Base-by-base conservation (phyloP, 75 land plant genomes). In the Azolla pinnata region DNA sequence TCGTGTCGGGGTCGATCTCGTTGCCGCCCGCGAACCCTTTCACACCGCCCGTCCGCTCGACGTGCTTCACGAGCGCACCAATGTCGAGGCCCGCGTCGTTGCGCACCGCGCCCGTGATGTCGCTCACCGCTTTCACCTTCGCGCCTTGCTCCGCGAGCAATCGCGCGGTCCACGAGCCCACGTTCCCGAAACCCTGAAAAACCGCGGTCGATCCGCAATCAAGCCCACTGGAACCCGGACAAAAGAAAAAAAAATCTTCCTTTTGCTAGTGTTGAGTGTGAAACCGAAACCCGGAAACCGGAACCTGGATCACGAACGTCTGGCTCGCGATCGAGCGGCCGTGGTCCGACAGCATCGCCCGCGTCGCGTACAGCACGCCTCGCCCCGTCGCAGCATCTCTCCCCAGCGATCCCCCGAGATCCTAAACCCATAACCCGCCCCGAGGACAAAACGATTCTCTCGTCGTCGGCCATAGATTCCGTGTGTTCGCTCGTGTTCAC, bases 101-200 rank as follows among this genome's bases (percentile, higher is more conserved):
- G 64, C 77, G 84, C n/a, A 84, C 49, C n/a, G 93, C 93, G 5
- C 97, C 97, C n/a, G 81, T 66, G 18, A 84, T 65, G 65, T 90
- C 97, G 77, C 88, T 81, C 10, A 90, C 76, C 5, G 97, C 97
- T 63, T 75, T 77, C 44, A 90, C 67, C 60, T 79, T 87, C 19
- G 93, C 97, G 9, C 86, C 90, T 4, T 60, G 56, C 61, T 87
- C 92, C 62, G 48, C 38, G 20, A 90, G 78, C 12, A 90, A 77
- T 55, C 67, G 54, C 0, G 97, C 87, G n/a, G 93, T 86, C 91
- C 91, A 87, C 21, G 87, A 83, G 32, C 97, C 97, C 19, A 87
- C 92, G 68, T 87, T 87, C 14, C 97, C 88, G 77, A 86, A 86
- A 34, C 96, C 91, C 91, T 88, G 49, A 18, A 38, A 38, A 38